Evolutionary conservation across 2,329 filamentous ascomycete genomes (phyloP).

Genomic region (Tolypocladium amazonense): DNA sequence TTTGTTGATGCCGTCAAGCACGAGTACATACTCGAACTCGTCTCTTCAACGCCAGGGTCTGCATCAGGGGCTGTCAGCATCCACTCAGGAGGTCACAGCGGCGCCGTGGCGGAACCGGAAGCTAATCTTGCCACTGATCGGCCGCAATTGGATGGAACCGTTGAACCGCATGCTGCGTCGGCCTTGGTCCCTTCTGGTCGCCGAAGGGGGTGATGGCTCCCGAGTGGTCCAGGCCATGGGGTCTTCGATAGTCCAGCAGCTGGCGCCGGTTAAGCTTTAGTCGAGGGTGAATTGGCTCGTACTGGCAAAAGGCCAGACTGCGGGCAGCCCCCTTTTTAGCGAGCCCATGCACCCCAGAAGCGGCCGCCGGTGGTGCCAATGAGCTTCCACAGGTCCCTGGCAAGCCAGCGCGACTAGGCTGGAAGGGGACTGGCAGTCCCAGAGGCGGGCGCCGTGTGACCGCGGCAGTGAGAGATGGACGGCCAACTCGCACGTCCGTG

Average conservation of each 20-base stretch:
- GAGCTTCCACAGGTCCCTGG: constrained; percentile 6
- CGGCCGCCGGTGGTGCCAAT: constrained; percentile 7
- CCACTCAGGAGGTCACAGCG: not conserved
- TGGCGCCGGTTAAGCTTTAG: not conserved
- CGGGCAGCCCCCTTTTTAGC: constrained; percentile 3
- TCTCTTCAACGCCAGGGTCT: too few relatives aligned
- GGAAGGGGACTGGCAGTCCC: not conserved
- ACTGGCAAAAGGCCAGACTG: not conserved
- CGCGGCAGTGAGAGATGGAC: not conserved
- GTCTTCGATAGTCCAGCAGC: not conserved
- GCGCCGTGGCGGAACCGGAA: not conserved
- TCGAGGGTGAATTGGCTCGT: not conserved
- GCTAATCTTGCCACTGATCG: not conserved
- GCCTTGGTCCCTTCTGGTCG: not conserved
- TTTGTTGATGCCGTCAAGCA: not conserved
- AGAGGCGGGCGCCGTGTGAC: not conserved
- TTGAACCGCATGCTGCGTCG: not conserved
- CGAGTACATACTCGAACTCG: too few relatives aligned
- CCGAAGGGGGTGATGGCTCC: not conserved
- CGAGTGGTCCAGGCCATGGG: not conserved
- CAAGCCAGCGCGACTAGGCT: not conserved
- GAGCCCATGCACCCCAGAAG: constrained; percentile 13
- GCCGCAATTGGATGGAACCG: not conserved
- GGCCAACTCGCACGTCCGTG: not conserved
- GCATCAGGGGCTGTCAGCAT: not conserved